Base-by-base conservation (phyloP, 257 asterid genomes). In the Nicotiana attenuata region DNA sequence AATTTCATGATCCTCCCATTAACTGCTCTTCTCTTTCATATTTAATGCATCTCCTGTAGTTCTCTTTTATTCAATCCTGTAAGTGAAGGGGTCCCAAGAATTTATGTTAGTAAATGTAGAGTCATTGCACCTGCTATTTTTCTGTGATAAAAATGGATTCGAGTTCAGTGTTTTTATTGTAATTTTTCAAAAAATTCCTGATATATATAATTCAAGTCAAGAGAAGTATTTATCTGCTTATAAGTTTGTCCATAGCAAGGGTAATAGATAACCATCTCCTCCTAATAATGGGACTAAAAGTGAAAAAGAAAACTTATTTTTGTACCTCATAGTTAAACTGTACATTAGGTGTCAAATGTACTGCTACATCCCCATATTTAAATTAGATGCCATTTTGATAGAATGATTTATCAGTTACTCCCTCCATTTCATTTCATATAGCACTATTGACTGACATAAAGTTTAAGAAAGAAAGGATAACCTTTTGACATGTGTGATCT, bases 21-120 rank as follows among this genome's bases (percentile, higher is more conserved):
- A 81, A 69, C 53, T 81, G 60, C n/a, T 81, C 57, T 81, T 35
- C 69, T 22, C 83, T 80, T 81, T 65, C 81, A 53, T 52, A 50
- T 71, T 67, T 52, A 81, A 61, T 81, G 80, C 56, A 68, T 24
- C 66, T 81, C 45, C 57, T 59, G 59, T 47, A 33, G 29, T 52
- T 19, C 8, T 31, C 67, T 81, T 24, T 31, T 14, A 7, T 59
- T 47, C 47, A 41, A 7, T 75, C 13, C 10, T n/a, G 6, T 45
- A 41, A 41, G 47, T 71, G 13, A 52, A 52, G 35, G 78, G 78
- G 78, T 38, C 57, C 16, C 57, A n/a, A 69, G 56, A 69, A 69
- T 69, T 78, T 20, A 35, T 60, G 24, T 35, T 24, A 35, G 59
- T 79, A 20, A 31, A 22, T 60, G 41, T 16, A 60, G 33, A 16